Conservation (phyloP, 805 yeast genomes). For the Saturnispora bothae region DNA sequence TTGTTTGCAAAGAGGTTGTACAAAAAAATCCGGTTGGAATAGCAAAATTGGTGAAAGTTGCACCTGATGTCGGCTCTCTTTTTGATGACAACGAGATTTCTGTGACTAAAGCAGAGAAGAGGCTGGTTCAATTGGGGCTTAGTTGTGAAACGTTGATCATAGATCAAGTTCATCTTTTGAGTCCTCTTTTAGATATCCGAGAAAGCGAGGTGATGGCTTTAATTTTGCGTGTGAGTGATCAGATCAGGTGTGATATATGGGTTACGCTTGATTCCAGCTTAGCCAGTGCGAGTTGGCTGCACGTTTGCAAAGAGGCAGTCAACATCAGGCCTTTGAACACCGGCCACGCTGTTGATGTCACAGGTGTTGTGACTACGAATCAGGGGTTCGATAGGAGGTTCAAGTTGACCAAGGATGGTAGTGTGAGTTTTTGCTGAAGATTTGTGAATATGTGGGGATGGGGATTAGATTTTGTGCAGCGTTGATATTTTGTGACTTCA, state of each 20-base stretch:
- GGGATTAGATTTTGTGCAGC: no score
- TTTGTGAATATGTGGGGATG: no score
- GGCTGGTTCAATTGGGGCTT: background rate
- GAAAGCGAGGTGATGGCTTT: background rate
- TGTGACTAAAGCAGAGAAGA: background rate
- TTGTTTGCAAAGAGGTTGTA: no score
- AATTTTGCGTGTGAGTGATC: background rate
- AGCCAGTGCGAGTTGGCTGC: slow-evolving; percentile 10
- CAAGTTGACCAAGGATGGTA: slow-evolving; percentile 1
- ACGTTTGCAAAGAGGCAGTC: background rate
- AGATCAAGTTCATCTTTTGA: background rate
- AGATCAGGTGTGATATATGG: background rate
- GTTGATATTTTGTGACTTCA: no score
- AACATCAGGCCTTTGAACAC: background rate
- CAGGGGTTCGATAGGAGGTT: background rate
- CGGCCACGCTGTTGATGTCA: slow-evolving; percentile 3
- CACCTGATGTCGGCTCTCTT: no score
- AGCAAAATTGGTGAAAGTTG: no score
- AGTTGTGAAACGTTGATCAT: background rate
- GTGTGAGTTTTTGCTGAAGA: background rate
- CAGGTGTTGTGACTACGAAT: background rate
- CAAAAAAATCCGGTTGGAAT: no score
- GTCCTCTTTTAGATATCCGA: background rate
- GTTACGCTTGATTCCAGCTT: background rate
- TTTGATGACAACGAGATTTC: no score